A percentile compares a stretch with the other conserved stretches of the same genome.
Evolutionary conservation across 192 early-diverging fungal species (phyloP).

Genomic region (Coemansia sp.): DNA sequence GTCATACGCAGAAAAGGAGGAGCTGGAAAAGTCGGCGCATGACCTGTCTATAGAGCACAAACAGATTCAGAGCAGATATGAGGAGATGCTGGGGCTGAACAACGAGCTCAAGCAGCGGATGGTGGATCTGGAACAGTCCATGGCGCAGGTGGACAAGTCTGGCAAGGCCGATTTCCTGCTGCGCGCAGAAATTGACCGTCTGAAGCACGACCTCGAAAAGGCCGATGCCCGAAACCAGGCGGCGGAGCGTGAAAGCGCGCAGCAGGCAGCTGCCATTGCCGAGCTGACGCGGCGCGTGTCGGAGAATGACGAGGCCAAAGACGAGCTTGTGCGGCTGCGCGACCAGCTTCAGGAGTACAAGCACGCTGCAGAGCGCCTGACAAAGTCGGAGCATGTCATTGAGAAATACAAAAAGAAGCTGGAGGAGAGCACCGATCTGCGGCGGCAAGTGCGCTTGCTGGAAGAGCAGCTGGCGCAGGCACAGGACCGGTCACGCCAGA

Average conservation of each 20-base stretch:
- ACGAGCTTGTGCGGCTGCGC: constrained; percentile 69
- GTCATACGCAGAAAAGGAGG: constrained; percentile 59
- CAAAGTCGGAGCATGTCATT: constrained; percentile 90
- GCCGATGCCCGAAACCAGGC: constrained; percentile 75
- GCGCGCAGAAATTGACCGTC: constrained; percentile 79
- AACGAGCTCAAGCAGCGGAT: constrained; percentile 70
- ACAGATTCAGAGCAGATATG: constrained; percentile 52
- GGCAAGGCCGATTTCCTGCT: constrained; percentile 84
- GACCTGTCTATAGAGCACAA: constrained; percentile 56
- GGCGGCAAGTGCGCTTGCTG: constrained; percentile 69
- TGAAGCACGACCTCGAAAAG: constrained; percentile 80
- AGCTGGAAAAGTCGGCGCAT: constrained; percentile 56
- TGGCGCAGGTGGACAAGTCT: constrained; percentile 67
- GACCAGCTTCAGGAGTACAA: constrained; percentile 92
- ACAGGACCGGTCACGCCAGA: constrained; percentile 65
- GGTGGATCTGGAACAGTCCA: constrained; percentile 73
- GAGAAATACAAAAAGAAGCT: constrained; percentile 97
- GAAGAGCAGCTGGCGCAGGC: constrained; percentile 76
- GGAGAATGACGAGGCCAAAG: constrained; percentile 61
- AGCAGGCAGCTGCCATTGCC: constrained; percentile 60
- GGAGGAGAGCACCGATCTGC: constrained; percentile 81
- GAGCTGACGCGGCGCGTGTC: constrained; percentile 66
- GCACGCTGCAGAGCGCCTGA: constrained; percentile 85
- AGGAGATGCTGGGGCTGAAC: constrained; percentile 70
- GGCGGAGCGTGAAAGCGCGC: constrained; percentile 59